A percentile compares a stretch with the other conserved stretches of the same genome.
Conservation (phyloP, 225 moss, liverwort and hornwort genomes). For the Pseudisothecium myosuroides region DNA sequence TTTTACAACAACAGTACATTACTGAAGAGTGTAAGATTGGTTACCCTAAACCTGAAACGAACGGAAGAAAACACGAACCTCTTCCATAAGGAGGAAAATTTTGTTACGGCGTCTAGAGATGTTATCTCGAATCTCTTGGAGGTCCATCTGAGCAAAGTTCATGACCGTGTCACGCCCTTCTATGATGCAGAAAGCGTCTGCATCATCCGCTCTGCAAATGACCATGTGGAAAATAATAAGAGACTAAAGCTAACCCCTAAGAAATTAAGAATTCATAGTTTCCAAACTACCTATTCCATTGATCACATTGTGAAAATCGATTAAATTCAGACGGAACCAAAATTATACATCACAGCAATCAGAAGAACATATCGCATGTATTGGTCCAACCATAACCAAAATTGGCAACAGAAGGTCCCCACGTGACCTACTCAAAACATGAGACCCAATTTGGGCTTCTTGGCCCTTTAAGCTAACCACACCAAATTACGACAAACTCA, state of each 20-base stretch:
- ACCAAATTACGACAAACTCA: background rate
- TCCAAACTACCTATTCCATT: background rate
- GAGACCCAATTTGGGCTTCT: background rate
- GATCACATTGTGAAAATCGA: background rate
- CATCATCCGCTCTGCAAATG: constrained; percentile 29
- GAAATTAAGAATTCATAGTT: background rate
- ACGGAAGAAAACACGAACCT: constrained; percentile 25
- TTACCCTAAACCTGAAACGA: background rate
- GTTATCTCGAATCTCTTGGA: constrained; percentile 85
- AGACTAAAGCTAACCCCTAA: background rate
- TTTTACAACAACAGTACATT: background rate
- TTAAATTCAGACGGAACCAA: background rate
- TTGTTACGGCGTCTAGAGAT: constrained; percentile 78
- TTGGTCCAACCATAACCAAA: background rate
- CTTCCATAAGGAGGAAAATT: constrained; percentile 96
- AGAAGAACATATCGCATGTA: background rate
- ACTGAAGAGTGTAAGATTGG: background rate
- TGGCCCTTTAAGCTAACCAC: too few species aligned
- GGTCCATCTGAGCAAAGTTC: constrained; percentile 92
- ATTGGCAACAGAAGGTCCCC: background rate
- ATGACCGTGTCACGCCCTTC: constrained; percentile 95
- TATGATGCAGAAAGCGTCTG: constrained; percentile 77
- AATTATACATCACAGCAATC: background rate
- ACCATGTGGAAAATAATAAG: background rate
- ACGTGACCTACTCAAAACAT: background rate